phyloP scores from a whole-genome alignment of 768 basidiomycete species.

The Trametes cingulata region DNA sequence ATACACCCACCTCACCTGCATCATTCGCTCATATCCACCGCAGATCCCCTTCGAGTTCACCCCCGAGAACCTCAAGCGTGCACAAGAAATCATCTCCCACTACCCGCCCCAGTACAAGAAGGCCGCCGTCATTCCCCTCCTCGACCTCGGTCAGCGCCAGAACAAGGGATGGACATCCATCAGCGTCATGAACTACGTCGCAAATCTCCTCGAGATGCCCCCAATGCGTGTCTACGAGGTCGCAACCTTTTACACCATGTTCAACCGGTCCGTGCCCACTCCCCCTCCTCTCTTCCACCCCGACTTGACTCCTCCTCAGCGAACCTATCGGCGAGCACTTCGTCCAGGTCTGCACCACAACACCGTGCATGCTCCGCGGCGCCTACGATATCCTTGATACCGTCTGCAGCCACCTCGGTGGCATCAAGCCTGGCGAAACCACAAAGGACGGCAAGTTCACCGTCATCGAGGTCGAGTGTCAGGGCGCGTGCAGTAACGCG shows the following conservation, averaged over 20 bases:
- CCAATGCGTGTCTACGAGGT: slow-evolving; percentile 99
- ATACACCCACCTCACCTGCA: neutral
- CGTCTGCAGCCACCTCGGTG: slow-evolving; percentile 79
- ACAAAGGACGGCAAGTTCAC: slow-evolving; percentile 97
- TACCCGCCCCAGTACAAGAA: slow-evolving; percentile 99
- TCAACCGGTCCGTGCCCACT: slow-evolving; percentile 74
- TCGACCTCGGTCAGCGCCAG: slow-evolving; percentile 95
- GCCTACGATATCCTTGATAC: slow-evolving; percentile 89
- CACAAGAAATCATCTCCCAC: slow-evolving; percentile 84
- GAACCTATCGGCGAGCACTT: slow-evolving; percentile 95
- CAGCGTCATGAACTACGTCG: slow-evolving; percentile 98
- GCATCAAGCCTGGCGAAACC: slow-evolving; percentile 86
- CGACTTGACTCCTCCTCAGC: slow-evolving; percentile 38
- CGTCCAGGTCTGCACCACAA: slow-evolving; percentile 98
- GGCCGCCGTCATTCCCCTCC: slow-evolving; percentile 93
- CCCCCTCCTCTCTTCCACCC: neutral
- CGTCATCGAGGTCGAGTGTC: slow-evolving; percentile 96
- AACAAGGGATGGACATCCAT: slow-evolving; percentile 99
- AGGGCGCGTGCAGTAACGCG: slow-evolving; percentile 97
- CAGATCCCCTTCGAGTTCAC: slow-evolving; percentile 92
- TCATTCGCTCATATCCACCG: neutral
- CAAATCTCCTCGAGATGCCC: slow-evolving; percentile 88
- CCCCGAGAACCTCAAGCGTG: slow-evolving; percentile 78
- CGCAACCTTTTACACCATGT: slow-evolving; percentile 99
- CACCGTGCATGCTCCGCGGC: slow-evolving; percentile 94